These are phyloP conservation scores for Cutaneotrichosporon sp. DNA, from an alignment of 1,284 basidiomycete species.

Conservation along the genomic window DNA sequence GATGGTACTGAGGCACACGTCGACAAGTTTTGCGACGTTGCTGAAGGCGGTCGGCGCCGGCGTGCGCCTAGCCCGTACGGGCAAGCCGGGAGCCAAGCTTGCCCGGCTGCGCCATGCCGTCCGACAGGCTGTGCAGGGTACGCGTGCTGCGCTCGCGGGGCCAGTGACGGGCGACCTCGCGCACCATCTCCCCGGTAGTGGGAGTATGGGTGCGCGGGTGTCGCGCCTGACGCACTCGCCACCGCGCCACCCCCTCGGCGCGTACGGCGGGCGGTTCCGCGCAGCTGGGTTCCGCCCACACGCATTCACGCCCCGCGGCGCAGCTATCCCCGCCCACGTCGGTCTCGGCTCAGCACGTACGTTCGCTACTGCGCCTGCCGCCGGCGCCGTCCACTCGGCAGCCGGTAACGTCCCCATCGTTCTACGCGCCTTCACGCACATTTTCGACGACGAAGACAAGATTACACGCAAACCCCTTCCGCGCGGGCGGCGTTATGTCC, in stretches of 20 bases:
- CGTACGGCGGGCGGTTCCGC: slow-evolving; percentile 4
- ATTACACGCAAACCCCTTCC: slow-evolving; percentile 18
- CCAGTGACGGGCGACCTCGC: slow-evolving; percentile 10
- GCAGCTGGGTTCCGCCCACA: slow-evolving; percentile 1
- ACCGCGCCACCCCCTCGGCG: slow-evolving; percentile 1
- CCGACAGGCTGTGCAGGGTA: slow-evolving; percentile 16
- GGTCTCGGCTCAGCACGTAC: slow-evolving; percentile 35
- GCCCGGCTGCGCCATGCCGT: slow-evolving; percentile 11
- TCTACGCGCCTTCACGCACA: slow-evolving; percentile 30
- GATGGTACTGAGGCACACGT: slow-evolving; percentile 13
- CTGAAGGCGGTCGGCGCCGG: slow-evolving; percentile 6
- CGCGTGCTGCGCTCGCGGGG: not conserved
- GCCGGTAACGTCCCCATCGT: slow-evolving; percentile 30
- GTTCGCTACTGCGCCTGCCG: slow-evolving; percentile 26
- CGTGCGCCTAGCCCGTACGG: slow-evolving; percentile 3
- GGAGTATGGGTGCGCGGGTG: not conserved
- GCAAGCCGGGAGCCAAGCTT: slow-evolving; percentile 7
- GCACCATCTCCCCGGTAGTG: not conserved
- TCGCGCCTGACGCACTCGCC: not conserved
- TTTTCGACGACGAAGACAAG: slow-evolving; percentile 30
- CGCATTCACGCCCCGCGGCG: slow-evolving; percentile 16
- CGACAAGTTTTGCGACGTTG: slow-evolving; percentile 5
- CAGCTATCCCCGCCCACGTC: slow-evolving; percentile 23
- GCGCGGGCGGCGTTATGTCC: slow-evolving; percentile 23
- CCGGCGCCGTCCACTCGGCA: slow-evolving; percentile 3